Evolutionary conservation across 371 early-diverging fungal genomes (phyloP), one percentile per base, ranked within the genome.

Genomic region (Rhizopus delemar): DNA sequence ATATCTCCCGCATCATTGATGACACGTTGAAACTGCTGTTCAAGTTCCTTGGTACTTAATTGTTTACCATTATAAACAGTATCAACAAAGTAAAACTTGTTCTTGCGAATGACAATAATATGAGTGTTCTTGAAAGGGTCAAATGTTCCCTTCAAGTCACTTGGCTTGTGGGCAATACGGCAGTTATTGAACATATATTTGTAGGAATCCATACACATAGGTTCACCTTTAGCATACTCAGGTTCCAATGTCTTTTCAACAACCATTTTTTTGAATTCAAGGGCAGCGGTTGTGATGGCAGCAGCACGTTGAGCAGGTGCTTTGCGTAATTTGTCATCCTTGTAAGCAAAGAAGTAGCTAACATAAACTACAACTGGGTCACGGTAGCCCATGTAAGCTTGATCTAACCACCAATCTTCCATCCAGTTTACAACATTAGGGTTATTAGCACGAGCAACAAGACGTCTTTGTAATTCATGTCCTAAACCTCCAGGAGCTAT

Each of bases 141-240:
- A 59, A 83, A 89, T 7, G 81, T 79, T 13, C 78, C 80, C 49
- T 90, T 91, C 55, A 80, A 68, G 69, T 98, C 98, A 15, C 88
- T 82, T 4, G 94, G 94, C 73, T 88, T 88, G 59, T 74, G 72
- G 48, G 98, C 95, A 58, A 95, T 86, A 65, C 98, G 92, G 77
- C 92, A 92, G 46, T 96, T 89, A 73, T 97, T 95, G 85, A 97
- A 98, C 93, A 98, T 90, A 74, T 86, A 93, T 74, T 91, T 89
- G 85, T 94, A 96, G 59, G 94, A 91, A 68, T 90, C 82, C 84
- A 92, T 93, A 75, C 93, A 94, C 72, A 96, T 73, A 22, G 96
- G 91, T 32, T 78, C 75, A 36, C 82, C 83, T 65, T 88, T 87
- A 46, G 86, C 88, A 73, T 78, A 87, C 70, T 97, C 97, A 38